Evolutionary conservation across 805 yeast genomes (phyloP).

Genomic region (Candida caryicola): DNA sequence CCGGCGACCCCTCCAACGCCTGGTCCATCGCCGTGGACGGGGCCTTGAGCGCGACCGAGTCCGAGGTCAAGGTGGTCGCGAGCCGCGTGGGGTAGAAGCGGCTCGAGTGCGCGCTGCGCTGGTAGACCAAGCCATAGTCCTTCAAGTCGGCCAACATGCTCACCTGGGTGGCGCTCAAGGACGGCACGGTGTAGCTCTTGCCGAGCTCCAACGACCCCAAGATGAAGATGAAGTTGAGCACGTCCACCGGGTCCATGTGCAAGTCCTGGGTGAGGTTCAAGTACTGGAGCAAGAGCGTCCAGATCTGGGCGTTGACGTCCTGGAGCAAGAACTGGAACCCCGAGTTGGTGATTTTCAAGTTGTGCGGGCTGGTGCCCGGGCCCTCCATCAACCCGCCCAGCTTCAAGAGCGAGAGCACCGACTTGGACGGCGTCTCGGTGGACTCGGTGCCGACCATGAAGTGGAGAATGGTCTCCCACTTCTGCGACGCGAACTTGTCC

Average conservation of each 20-base stretch:
- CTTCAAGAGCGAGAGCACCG: slow-evolving; percentile 71
- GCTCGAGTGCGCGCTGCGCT: slow-evolving; percentile 49
- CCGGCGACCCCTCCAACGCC: slow-evolving; percentile 44
- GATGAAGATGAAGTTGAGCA: slow-evolving; percentile 88
- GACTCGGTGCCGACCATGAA: slow-evolving; percentile 95
- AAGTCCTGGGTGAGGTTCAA: slow-evolving; percentile 78
- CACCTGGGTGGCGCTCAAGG: slow-evolving; percentile 74
- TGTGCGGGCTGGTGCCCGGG: slow-evolving; percentile 29
- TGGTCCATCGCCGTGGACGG: slow-evolving; percentile 76
- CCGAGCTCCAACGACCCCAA: slow-evolving; percentile 91
- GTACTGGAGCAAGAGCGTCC: slow-evolving; percentile 89
- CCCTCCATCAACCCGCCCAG: slow-evolving; percentile 90
- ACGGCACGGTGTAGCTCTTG: slow-evolving; percentile 69
- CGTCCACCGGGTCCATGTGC: slow-evolving; percentile 95
- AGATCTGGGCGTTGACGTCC: slow-evolving; percentile 89
- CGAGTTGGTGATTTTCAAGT: slow-evolving; percentile 72
- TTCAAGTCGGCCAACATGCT: slow-evolving; percentile 84
- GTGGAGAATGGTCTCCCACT: slow-evolving; percentile 94
- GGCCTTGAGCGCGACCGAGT: slow-evolving; percentile 63
- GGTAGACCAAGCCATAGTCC: slow-evolving; percentile 87
- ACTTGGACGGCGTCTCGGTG: slow-evolving; percentile 67
- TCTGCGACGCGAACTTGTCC: slow-evolving; percentile 75
- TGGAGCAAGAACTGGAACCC: slow-evolving; percentile 95
- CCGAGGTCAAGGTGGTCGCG: slow-evolving; percentile 88
- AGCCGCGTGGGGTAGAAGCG: slow-evolving; percentile 87